Conservation (phyloP, 192 early-diverging fungal genomes). For the Podila clonocystis region DNA sequence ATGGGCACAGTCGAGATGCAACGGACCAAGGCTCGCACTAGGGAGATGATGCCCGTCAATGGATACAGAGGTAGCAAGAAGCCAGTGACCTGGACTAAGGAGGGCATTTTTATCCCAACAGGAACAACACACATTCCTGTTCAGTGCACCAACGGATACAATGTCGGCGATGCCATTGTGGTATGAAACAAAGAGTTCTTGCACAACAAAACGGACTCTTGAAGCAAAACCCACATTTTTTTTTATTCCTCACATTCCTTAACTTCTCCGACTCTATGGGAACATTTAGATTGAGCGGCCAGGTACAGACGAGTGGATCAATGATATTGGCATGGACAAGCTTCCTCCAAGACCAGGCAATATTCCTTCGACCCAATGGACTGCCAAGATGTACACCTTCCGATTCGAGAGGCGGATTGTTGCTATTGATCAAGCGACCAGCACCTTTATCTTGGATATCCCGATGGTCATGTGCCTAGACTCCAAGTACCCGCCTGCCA, state of each 20-base stretch:
- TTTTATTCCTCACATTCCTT: not conserved
- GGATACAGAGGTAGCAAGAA: slow-evolving; percentile 38
- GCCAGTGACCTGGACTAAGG: slow-evolving; percentile 29
- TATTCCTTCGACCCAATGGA: slow-evolving; percentile 30
- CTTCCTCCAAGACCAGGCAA: slow-evolving; percentile 27
- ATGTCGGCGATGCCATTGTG: slow-evolving; percentile 43
- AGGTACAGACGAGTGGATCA: slow-evolving; percentile 40
- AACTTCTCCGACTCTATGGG: not conserved
- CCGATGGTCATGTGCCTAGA: slow-evolving; percentile 48
- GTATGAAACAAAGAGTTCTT: slow-evolving; percentile 12
- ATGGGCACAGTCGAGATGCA: slow-evolving; percentile 37
- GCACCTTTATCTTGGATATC: slow-evolving; percentile 34
- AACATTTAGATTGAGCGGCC: slow-evolving; percentile 36
- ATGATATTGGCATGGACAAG: slow-evolving; percentile 35
- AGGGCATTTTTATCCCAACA: slow-evolving; percentile 16
- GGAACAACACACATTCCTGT: slow-evolving; percentile 38
- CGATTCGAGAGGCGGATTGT: slow-evolving; percentile 45
- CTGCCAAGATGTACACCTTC: slow-evolving; percentile 38
- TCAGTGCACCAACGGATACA: slow-evolving; percentile 25
- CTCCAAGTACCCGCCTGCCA: slow-evolving; percentile 42
- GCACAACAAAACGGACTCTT: not conserved
- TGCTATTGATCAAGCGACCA: slow-evolving; percentile 32
- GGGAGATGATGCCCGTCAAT: slow-evolving; percentile 42
- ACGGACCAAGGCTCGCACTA: slow-evolving; percentile 28
- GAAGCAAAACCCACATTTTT: not conserved